phyloP scores from a whole-genome alignment of 2,329 filamentous ascomycete species.

The Fulvia fulva region DNA sequence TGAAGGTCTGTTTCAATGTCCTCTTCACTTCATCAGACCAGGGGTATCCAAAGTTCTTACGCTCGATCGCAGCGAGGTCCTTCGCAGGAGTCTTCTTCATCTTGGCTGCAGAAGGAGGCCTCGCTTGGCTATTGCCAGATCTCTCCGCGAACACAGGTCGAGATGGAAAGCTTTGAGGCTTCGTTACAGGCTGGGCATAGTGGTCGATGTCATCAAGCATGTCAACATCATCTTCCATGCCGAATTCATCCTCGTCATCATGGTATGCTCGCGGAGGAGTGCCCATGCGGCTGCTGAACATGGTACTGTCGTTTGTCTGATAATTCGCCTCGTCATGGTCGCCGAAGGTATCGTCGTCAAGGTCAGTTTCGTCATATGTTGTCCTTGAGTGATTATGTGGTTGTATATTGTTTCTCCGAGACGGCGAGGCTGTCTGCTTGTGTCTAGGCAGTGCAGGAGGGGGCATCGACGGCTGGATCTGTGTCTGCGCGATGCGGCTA shows the following conservation, averaged over 20 bases:
- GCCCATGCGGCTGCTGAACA: constrained; percentile 38
- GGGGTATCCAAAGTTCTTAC: constrained; percentile 43
- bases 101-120: constrained; percentile 29
- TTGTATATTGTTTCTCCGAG: neutral
- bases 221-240: constrained; percentile 35
- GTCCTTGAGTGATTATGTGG: too few species aligned
- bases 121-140: constrained; percentile 19
- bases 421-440: neutral
- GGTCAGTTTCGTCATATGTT: neutral
- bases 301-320: constrained; percentile 24
- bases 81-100: constrained; percentile 22
- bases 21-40: constrained; percentile 85
- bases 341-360: constrained; percentile 22
- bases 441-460: constrained; percentile 10
- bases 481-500: constrained; percentile 33
- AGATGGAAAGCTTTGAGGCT: neutral
- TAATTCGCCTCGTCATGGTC: constrained; percentile 27
- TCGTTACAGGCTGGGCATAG: constrained; percentile 3
- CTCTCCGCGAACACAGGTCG: constrained; percentile 33
- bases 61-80: constrained; percentile 23
- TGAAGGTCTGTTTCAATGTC: constrained; percentile 78
- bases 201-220: constrained; percentile 31
- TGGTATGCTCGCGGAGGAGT: constrained; percentile 30
- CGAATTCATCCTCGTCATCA: constrained; percentile 33
- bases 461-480: constrained; percentile 21